Conservation (phyloP, 2,329 filamentous ascomycete species). For the Claviceps humidiphila region DNA sequence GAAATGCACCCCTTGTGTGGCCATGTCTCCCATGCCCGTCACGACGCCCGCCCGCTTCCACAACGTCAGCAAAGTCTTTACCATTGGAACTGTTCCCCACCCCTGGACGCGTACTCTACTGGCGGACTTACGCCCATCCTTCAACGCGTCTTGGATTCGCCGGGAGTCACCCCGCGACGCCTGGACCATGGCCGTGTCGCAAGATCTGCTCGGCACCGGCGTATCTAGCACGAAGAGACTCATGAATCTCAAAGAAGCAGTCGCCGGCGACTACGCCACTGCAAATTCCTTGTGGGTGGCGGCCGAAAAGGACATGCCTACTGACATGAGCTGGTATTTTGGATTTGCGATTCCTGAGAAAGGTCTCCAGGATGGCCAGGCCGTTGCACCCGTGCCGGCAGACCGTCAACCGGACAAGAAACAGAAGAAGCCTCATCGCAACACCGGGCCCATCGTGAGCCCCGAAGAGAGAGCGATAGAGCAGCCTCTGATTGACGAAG, state of each 20-base stretch:
- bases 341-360: constrained; percentile 65
- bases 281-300: constrained; percentile 68
- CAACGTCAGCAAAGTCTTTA: constrained; percentile 62
- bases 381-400: constrained; percentile 13
- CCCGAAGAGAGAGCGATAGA: constrained; percentile 43
- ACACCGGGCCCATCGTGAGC: constrained; percentile 35
- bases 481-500: constrained; percentile 33
- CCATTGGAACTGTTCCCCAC: constrained; percentile 79
- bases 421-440: constrained; percentile 18
- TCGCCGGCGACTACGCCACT: constrained; percentile 54
- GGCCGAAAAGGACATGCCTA: constrained; percentile 48
- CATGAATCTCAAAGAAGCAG: constrained; percentile 64
- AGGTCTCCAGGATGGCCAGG: constrained; percentile 27
- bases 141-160: constrained; percentile 53
- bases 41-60: constrained; percentile 53
- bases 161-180: constrained; percentile 58
- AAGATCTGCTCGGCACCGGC: constrained; percentile 50
- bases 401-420: constrained; percentile 10
- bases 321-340: constrained; percentile 79
- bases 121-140: constrained; percentile 43
- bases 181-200: constrained; percentile 64
- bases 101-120: constrained; percentile 73
- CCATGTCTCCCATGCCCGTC: constrained; percentile 51
- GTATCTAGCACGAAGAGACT: constrained; percentile 50
- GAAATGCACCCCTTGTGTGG: constrained; percentile 58